Evolutionary conservation across 73 alveolate genomes (phyloP), one percentile per base, ranked within the genome.

Genomic region (Paramecium biaurelia): DNA sequence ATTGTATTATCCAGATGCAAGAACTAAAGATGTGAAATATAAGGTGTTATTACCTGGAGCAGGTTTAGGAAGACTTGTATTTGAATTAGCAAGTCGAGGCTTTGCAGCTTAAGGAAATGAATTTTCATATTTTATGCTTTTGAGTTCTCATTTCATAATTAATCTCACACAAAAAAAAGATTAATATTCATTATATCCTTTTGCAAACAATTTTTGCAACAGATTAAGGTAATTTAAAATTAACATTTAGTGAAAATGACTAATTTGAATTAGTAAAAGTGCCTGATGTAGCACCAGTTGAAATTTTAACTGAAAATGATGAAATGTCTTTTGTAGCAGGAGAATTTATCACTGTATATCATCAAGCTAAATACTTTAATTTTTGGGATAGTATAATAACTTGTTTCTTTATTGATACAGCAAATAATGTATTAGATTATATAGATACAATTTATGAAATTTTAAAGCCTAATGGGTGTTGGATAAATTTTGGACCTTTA

Each of bases 21-120:
- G 26, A 42, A 21, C 30, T 28, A 92, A 38, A 18, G 18, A 56
- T 57, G 85, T 32, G 7, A 74, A 85, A 49, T 53, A 34, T 26
- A 88, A 96, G 11, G 98, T 97, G n/a, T 85, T 98, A 57, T 95
- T 95, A 42, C 99, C 99, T n/a, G 99, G 99, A 11, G 93, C 98
- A 41, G 99, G 99, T 1, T 92, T 98, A 24, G 99, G 99, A 7
- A 95, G 99, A 92, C 63, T 98, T 53, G 97, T 98, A 67, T 98
- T 95, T 85, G 99, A 98, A 59, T 94, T 98, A n/a, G 99, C 99
- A n/a, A 72, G 95, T 32, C 70, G 79, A 14, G 99, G 99, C 18
- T 98, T 95, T 68, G 94, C 96, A 85, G 95, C 99, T 0, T 98
- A 98, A 88, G 99, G 99, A 49, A 98, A 98, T 79, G 99, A 98